phyloP scores from a whole-genome alignment of 2,329 filamentous ascomycete genomes.

The Dactylonectria estremocensis region DNA sequence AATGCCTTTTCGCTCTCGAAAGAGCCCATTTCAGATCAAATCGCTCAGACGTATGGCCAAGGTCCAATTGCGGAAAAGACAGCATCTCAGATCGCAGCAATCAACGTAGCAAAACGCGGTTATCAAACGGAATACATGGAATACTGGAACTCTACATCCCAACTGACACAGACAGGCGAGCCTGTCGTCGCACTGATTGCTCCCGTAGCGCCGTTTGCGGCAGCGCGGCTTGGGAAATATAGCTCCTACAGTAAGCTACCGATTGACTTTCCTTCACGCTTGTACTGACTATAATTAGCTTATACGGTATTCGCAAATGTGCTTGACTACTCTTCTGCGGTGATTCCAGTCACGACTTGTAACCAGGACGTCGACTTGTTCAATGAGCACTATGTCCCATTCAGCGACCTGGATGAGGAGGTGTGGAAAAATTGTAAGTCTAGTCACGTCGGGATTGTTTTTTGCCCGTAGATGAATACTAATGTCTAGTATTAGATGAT shows the following conservation, averaged over 20 bases:
- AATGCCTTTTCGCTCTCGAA: not conserved
- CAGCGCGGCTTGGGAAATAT: not conserved
- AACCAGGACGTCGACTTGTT: not conserved
- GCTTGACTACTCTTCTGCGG: not conserved
- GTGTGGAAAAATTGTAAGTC: conserved; percentile 23
- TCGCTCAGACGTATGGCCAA: not conserved
- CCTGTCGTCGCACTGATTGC: not conserved
- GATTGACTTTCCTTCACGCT: too few species aligned
- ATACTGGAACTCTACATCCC: conserved; percentile 4
- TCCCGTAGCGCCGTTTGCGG: not conserved
- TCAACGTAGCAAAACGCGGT: not conserved
- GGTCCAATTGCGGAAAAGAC: not conserved
- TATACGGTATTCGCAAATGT: not conserved
- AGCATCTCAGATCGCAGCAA: not conserved
- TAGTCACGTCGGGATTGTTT: not conserved
- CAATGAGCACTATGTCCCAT: not conserved
- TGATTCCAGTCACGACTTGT: not conserved
- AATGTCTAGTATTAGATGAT: conserved; percentile 2
- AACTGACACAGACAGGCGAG: conserved; percentile 1
- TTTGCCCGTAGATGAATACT: not conserved
- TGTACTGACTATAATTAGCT: not conserved
- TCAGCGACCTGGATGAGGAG: not conserved
- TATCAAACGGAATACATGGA: conserved; percentile 13
- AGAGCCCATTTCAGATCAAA: not conserved
- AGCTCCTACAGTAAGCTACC: not conserved